Percentiles rank a stretch among this genome's conserved stretches.
These are phyloP conservation scores for Eucalyptus urophylla DNA, from an alignment of 345 rosid genomes.

Conservation along the genomic window DNA sequence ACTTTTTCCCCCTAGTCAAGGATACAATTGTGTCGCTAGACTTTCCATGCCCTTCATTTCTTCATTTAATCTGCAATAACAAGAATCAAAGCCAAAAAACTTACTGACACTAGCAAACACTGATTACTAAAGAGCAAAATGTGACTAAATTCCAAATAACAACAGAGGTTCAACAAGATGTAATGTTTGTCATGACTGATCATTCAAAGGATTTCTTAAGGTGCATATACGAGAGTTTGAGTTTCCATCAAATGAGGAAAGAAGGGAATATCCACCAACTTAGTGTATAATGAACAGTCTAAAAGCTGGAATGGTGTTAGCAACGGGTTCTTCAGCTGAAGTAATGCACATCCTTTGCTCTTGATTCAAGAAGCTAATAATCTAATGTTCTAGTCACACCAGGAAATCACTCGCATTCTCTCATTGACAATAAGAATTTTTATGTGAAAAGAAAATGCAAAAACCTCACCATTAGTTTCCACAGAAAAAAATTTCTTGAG, in stretches of 20 bases:
- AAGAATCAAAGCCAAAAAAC: neutral
- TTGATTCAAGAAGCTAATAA: neutral
- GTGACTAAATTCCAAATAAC: neutral
- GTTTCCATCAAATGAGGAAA: neutral
- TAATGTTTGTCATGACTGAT: neutral
- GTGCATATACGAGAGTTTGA: neutral
- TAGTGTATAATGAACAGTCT: neutral
- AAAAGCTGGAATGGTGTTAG: neutral
- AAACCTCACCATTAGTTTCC: neutral
- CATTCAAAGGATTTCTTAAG: neutral
- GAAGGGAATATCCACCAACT: neutral
- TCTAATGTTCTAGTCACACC: neutral
- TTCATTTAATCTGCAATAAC: slow-evolving; percentile 65
- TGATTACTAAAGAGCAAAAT: neutral
- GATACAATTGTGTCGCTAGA: slow-evolving; percentile 78
- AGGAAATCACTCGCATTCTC: neutral
- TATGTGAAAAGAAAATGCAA: neutral
- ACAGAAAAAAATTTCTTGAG: neutral
- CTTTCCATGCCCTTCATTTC: slow-evolving; percentile 72
- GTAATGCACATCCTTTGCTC: neutral
- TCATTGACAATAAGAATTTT: neutral
- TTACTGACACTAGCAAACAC: neutral
- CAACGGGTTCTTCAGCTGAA: neutral
- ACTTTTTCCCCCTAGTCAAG: slow-evolving; percentile 5
- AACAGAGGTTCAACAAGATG: neutral